phyloP scores from a whole-genome alignment of 441 rosid genomes.

The Breynia disticha region DNA sequence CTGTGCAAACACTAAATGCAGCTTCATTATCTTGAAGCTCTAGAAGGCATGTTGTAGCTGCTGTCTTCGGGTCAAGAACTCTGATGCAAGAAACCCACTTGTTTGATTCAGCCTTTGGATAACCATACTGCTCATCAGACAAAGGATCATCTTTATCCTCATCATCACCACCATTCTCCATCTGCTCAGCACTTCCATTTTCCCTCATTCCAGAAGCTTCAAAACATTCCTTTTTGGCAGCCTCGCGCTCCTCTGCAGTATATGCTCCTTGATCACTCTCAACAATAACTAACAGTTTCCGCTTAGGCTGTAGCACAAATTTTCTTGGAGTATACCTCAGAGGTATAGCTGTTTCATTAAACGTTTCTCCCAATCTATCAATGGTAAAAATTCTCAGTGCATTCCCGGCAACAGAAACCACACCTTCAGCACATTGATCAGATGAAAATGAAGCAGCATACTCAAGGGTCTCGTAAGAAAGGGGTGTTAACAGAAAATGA shows the following conservation, averaged over 20 bases:
- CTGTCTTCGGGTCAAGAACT: constrained; percentile 84
- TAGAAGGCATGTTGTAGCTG: constrained; percentile 75
- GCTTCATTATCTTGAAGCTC: constrained; percentile 98
- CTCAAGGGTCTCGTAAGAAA: constrained; percentile 87
- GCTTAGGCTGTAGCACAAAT: constrained; percentile 69
- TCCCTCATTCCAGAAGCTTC: constrained; percentile 78
- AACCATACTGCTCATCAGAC: constrained; percentile 93
- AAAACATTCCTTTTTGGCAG: constrained; percentile 78
- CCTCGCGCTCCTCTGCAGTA: constrained; percentile 94
- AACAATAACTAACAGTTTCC: constrained; percentile 65
- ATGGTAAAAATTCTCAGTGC: constrained; percentile 89
- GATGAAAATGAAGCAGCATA: constrained; percentile 96
- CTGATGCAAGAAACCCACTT: constrained; percentile 97
- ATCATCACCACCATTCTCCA: constrained; percentile 96
- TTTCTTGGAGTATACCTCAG: constrained; percentile 92
- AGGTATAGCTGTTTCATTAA: constrained; percentile 80
- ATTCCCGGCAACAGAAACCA: constrained; percentile 88
- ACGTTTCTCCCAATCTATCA: constrained; percentile 89
- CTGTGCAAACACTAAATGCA: constrained; percentile 83
- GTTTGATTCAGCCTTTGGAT: constrained; percentile 85
- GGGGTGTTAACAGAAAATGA: constrained; percentile 85
- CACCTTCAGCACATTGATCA: constrained; percentile 98
- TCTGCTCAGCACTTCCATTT: constrained; percentile 54
- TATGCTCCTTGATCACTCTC: constrained; percentile 96
- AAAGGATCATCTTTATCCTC: constrained; percentile 86